A percentile compares a stretch with the other conserved stretches of the same genome.
These are phyloP conservation scores for Boletus rubescentipes DNA, from an alignment of 768 basidiomycete genomes.

Conservation along the genomic window DNA sequence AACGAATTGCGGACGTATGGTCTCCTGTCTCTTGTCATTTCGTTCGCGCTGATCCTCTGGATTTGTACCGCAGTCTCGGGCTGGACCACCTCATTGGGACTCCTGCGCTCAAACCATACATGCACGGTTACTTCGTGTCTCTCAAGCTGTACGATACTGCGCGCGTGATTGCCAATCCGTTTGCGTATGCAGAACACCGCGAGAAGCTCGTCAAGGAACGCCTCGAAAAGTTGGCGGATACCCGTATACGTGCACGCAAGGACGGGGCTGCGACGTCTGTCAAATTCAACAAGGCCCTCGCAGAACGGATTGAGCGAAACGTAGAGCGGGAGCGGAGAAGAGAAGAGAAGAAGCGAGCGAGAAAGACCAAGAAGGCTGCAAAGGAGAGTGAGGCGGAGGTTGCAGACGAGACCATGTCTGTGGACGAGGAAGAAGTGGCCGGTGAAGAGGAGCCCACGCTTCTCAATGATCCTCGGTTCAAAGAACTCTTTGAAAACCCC, in stretches of 20 bases:
- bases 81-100: conserved; percentile 94
- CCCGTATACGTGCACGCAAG: conserved; percentile 82
- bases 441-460: conserved; percentile 42
- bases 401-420: conserved; percentile 33
- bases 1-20: conserved; percentile 81
- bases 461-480: conserved; percentile 86
- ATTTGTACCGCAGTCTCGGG: conserved; percentile 61
- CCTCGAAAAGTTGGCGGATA: conserved; percentile 92
- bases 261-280: conserved; percentile 35
- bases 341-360: conserved; percentile 52
- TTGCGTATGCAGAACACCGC: conserved; percentile 91
- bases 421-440: conserved; percentile 23
- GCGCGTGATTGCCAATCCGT: conserved; percentile 93
- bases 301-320: conserved; percentile 71
- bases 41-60: neutral
- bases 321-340: conserved; percentile 52
- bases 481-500: conserved; percentile 85
- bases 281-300: conserved; percentile 72
- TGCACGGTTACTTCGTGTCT: conserved; percentile 99
- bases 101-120: conserved; percentile 95
- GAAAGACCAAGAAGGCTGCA: conserved; percentile 40
- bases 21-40: conserved; percentile 5
- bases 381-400: conserved; percentile 35
- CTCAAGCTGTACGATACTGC: conserved; percentile 96
- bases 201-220: conserved; percentile 85